Evolutionary conservation across 225 moss, liverwort and hornwort genomes (phyloP), one percentile per base, ranked within the genome.

Genomic region (Ulota crispa): DNA sequence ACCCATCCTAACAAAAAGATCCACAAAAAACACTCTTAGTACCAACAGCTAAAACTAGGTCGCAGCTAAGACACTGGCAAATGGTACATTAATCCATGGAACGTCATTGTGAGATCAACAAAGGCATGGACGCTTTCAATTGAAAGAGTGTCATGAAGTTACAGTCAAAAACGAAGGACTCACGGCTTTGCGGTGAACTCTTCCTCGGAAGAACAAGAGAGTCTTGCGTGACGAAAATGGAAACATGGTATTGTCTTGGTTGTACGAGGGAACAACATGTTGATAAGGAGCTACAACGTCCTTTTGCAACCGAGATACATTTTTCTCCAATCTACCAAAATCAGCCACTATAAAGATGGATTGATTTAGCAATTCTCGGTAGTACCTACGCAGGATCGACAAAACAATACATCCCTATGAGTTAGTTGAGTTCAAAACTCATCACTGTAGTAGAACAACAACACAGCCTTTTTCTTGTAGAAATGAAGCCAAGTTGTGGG

Each of bases 211-310:
- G 73, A 79, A 96, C 4, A 96, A 77, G 59, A 94, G 87, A 11
- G 78, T 92, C 57, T 84, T 84, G 84, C 96, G 80, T 36, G 89
- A 79, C 59, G 76, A 36, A 75, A 87, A 96, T 39, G 96, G 91
- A 84, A 92, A 89, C 30, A 36, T 41, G 23, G 41, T n/a, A 55
- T 75, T 78, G 63, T 96, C 93, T 53, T 87, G 43, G 54, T 83
- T 80, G 82, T 86, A 92, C 6, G 92, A 83, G 52, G 88, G 88
- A 68, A 96, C 83, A 26, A 93, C 85, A 78, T 96, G 96, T 30
- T 81, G 85, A 69, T 96, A 94, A 68, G 96, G 96, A 9, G 94
- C 96, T 77, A 96, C 94, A 61, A 96, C 86, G 84, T 96, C 96
- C 87, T 96, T 96, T 21, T 53, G 72, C 45, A 96, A 73, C 57